phyloP scores from a whole-genome alignment of 305 asterid genomes.

The Stenogyne calaminthoides region DNA sequence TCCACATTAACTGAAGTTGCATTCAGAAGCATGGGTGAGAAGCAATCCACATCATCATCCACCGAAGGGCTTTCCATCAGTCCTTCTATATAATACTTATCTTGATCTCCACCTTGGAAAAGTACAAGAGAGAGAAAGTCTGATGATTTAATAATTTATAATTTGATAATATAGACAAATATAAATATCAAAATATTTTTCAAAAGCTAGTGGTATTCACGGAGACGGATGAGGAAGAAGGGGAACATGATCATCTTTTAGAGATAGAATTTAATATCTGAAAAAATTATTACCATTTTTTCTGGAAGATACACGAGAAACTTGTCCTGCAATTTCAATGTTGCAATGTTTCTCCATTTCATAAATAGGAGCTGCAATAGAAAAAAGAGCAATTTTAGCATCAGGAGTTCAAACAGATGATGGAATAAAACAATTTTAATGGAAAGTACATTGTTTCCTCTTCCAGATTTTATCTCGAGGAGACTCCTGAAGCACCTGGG shows the following conservation, averaged over 20 bases:
- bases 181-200: not conserved
- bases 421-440: not conserved
- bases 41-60: slow-evolving; percentile 93
- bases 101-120: slow-evolving; percentile 76
- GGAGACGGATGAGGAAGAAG: slow-evolving; percentile 20
- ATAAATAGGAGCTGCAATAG: slow-evolving; percentile 83
- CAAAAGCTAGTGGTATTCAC: slow-evolving; percentile 1
- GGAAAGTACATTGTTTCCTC: slow-evolving; percentile 73
- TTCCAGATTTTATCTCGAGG: slow-evolving; percentile 95
- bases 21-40: slow-evolving; percentile 89
- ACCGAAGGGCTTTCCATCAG: slow-evolving; percentile 97
- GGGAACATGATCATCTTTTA: not conserved
- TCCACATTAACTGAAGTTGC: slow-evolving; percentile 92
- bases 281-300: slow-evolving; percentile 61
- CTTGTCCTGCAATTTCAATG: slow-evolving; percentile 90
- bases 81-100: slow-evolving; percentile 86
- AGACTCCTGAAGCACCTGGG: slow-evolving; percentile 99
- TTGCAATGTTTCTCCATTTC: slow-evolving; percentile 99
- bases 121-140: slow-evolving; percentile 18
- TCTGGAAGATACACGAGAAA: slow-evolving; percentile 70
- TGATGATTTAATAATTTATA: slow-evolving; percentile 4
- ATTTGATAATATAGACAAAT: not conserved
- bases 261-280: slow-evolving; percentile 13
- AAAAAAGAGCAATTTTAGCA: slow-evolving; percentile 36
- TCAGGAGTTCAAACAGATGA: slow-evolving; percentile 21